These are phyloP conservation scores for Phlebiopsis flavidoalba DNA, from an alignment of 768 basidiomycete species.

Conservation along the genomic window DNA sequence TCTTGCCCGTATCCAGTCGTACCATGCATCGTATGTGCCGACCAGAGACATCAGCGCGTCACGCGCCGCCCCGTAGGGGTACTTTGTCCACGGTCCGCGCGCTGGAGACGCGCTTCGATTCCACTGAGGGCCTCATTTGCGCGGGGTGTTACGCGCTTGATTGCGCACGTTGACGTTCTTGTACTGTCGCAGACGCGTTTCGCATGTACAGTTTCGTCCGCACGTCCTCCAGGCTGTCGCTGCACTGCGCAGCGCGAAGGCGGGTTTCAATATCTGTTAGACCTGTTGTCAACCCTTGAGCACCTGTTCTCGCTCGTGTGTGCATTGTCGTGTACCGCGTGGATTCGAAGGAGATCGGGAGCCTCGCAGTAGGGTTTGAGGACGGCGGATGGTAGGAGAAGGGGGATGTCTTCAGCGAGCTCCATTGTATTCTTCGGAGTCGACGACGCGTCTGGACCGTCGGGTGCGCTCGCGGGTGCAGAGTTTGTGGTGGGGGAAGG, in stretches of 20 bases:
- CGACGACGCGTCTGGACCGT: too few species aligned
- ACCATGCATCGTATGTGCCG: neutral
- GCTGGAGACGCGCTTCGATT: neutral
- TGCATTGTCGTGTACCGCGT: too few species aligned
- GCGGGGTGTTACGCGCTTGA: conserved; percentile 10
- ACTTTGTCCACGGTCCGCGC: neutral
- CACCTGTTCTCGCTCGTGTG: too few species aligned
- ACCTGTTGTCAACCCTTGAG: too few species aligned
- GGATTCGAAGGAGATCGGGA: too few species aligned
- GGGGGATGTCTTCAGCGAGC: conserved; percentile 12
- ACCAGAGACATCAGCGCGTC: neutral
- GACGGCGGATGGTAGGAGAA: conserved; percentile 18
- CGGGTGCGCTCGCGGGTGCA: too few species aligned
- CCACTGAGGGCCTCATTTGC: neutral
- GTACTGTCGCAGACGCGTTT: conserved; percentile 7
- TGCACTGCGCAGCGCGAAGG: conserved; percentile 13
- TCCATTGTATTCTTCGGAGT: neutral
- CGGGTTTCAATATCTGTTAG: too few species aligned
- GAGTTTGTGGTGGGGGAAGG: too few species aligned
- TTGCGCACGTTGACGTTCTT: conserved; percentile 8
- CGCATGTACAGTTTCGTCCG: conserved; percentile 11
- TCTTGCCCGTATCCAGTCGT: neutral
- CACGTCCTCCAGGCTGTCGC: conserved; percentile 10
- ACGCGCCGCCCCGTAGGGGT: neutral
- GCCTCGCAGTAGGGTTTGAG: too few species aligned